A percentile compares a stretch with the other conserved stretches of the same genome.
Conservation (phyloP, 768 basidiomycete genomes). For the Pleurotus platypus region DNA sequence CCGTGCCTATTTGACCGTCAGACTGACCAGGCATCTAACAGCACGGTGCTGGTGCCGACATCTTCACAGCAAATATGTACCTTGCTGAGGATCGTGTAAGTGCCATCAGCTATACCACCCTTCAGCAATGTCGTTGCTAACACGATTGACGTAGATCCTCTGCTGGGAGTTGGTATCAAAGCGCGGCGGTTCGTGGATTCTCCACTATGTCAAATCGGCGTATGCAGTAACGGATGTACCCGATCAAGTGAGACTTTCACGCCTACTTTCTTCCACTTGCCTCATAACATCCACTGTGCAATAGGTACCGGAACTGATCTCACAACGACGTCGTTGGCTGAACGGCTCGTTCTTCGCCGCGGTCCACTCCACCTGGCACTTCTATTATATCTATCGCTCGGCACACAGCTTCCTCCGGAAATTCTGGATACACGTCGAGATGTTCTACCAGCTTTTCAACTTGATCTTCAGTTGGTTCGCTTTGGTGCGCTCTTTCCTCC, state of each 20-base stretch:
- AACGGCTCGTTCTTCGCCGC: conserved; percentile 99
- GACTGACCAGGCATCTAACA: conserved; percentile 16
- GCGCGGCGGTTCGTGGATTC: conserved; percentile 81
- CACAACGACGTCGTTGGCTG: conserved; percentile 93
- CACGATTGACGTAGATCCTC: conserved; percentile 52
- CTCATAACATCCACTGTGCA: neutral
- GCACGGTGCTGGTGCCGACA: conserved; percentile 83
- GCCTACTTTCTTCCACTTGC: neutral
- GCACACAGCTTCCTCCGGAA: conserved; percentile 81
- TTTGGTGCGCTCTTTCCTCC: conserved; percentile 43
- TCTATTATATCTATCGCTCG: conserved; percentile 92
- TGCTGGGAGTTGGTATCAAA: conserved; percentile 99
- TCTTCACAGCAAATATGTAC: conserved; percentile 97
- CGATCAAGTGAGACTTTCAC: conserved; percentile 55
- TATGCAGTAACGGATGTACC: conserved; percentile 93
- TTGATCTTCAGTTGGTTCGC: conserved; percentile 92
- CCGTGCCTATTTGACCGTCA: neutral
- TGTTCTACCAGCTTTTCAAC: conserved; percentile 88
- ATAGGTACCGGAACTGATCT: conserved; percentile 88
- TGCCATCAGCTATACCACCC: conserved; percentile 9
- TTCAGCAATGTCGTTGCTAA: neutral
- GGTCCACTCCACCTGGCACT: conserved; percentile 88
- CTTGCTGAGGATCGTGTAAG: conserved; percentile 82
- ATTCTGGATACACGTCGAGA: conserved; percentile 92
- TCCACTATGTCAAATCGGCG: conserved; percentile 96